phyloP scores from a whole-genome alignment of 1,284 basidiomycete genomes.

The Naganishia sp. region DNA sequence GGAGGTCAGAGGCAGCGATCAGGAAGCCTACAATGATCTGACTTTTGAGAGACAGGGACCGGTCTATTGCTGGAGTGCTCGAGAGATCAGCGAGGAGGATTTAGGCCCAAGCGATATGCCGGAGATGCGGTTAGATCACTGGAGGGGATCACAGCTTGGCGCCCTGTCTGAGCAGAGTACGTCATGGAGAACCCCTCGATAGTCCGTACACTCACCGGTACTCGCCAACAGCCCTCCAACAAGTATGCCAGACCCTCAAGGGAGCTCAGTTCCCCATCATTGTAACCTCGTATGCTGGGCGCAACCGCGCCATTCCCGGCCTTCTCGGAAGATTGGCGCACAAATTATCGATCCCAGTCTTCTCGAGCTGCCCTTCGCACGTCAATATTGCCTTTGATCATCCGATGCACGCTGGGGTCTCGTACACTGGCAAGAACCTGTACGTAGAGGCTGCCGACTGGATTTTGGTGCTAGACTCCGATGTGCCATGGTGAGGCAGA shows the following conservation, averaged over 20 bases:
- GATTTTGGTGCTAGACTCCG: constrained; percentile 65
- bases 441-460: constrained; percentile 63
- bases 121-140: constrained; percentile 51
- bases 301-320: constrained; percentile 59
- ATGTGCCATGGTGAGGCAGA: constrained; percentile 60
- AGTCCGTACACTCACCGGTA: neutral
- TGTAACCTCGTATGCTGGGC: constrained; percentile 65
- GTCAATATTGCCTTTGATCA: constrained; percentile 64
- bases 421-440: constrained; percentile 57
- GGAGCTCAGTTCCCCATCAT: constrained; percentile 63
- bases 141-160: constrained; percentile 60
- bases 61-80: constrained; percentile 69
- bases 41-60: constrained; percentile 58
- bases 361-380: constrained; percentile 59
- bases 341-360: constrained; percentile 61
- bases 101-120: constrained; percentile 51
- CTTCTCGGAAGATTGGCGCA: constrained; percentile 59
- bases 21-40: neutral
- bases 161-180: constrained; percentile 60
- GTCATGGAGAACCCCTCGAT: constrained; percentile 24
- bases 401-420: constrained; percentile 60
- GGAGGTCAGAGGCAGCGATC: neutral
- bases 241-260: constrained; percentile 59
- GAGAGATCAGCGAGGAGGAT: constrained; percentile 69
- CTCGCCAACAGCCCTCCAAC: constrained; percentile 51